phyloP scores from a whole-genome alignment of 129 eudicot species.

The Erigeron canadensis region DNA sequence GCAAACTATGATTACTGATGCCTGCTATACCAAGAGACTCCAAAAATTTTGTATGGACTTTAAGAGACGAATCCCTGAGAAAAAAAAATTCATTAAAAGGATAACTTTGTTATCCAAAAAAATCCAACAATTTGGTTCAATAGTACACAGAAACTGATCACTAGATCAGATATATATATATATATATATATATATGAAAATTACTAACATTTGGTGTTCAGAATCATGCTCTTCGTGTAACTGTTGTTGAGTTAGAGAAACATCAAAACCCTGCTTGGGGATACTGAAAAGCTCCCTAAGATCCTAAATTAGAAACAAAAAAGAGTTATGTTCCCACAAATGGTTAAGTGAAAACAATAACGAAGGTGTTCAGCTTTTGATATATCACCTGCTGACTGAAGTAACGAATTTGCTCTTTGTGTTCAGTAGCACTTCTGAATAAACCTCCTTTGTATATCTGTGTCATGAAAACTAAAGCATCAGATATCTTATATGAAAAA shows the following conservation, averaged over 20 bases:
- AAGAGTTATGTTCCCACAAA: not conserved
- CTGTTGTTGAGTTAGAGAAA: constrained; percentile 87
- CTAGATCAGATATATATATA: no score
- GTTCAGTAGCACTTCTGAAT: constrained; percentile 97
- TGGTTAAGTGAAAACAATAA: not conserved
- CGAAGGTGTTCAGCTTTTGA: not conserved
- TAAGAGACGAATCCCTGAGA: constrained; percentile 67
- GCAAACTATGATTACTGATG: constrained; percentile 92
- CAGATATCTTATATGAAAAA: constrained; percentile 11
- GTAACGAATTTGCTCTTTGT: constrained; percentile 90
- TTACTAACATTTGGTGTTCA: constrained; percentile 59
- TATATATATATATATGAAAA: no score
- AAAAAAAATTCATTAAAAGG: constrained; percentile 16
- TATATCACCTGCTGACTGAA: constrained; percentile 78
- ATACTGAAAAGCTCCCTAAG: constrained; percentile 82
- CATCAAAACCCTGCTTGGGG: constrained; percentile 86
- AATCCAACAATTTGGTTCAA: not conserved
- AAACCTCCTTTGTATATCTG: constrained; percentile 96
- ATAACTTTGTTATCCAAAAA: not conserved
- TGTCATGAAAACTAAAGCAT: not conserved
- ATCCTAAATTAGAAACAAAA: constrained; percentile 53
- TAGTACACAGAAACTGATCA: not conserved
- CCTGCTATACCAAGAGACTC: constrained; percentile 92
- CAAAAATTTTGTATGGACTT: constrained; percentile 61
- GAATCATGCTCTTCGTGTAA: constrained; percentile 82